Conservation (phyloP, 257 asterid species). For the Jacaranda mimosifolia region DNA sequence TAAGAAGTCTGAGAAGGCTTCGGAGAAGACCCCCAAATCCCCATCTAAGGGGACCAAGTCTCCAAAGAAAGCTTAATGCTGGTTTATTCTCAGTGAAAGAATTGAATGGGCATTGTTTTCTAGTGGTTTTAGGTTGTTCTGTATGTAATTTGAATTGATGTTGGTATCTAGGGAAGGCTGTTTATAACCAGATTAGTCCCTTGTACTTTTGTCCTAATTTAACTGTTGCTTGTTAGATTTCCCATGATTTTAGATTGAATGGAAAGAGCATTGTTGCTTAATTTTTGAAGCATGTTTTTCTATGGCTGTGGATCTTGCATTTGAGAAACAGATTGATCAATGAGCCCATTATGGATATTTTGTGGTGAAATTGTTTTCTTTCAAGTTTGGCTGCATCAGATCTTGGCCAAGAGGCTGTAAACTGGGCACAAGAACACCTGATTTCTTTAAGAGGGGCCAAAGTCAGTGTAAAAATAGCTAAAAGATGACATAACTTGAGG, state of each 20-base stretch:
- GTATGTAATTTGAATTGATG: constrained; percentile 33
- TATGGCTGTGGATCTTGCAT: background rate
- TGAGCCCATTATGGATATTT: background rate
- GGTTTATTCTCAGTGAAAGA: no score
- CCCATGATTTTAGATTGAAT: constrained; percentile 18
- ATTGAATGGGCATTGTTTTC: no score
- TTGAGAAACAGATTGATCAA: no score
- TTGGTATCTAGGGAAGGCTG: constrained; percentile 27
- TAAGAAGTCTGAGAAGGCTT: constrained; percentile 56
- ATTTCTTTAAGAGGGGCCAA: no score
- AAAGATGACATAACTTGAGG: no score
- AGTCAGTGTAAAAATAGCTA: no score
- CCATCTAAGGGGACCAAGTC: constrained; percentile 63
- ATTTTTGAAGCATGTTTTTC: background rate
- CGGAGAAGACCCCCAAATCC: constrained; percentile 55
- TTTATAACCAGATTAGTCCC: constrained; percentile 29
- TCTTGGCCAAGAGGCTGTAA: no score
- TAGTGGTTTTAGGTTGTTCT: background rate
- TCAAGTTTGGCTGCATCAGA: no score
- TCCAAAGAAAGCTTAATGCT: constrained; percentile 54
- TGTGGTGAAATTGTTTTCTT: no score
- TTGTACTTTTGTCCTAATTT: background rate
- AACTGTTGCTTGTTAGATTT: constrained; percentile 5
- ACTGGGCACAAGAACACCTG: no score
- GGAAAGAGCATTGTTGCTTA: constrained; percentile 1